phyloP scores from a whole-genome alignment of 1,284 basidiomycete species.

The Ganoderma boninense region DNA sequence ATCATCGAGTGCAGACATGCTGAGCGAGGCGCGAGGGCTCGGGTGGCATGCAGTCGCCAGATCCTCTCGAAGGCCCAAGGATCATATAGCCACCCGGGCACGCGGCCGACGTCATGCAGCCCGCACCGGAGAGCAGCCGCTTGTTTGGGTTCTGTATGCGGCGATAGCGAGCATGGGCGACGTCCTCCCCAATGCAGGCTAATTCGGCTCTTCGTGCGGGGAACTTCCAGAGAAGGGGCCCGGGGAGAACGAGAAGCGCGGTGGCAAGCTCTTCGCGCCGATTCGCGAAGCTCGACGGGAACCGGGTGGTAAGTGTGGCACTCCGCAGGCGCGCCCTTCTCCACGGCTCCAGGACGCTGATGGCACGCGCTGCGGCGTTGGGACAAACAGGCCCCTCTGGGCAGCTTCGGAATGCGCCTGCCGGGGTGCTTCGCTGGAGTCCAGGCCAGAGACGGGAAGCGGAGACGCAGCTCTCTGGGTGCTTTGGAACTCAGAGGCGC shows the following conservation, averaged over 20 bases:
- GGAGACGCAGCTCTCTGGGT: background rate
- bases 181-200: background rate
- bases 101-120: background rate
- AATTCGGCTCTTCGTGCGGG: background rate
- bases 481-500: slow-evolving; percentile 3
- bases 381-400: background rate
- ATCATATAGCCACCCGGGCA: background rate
- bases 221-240: background rate
- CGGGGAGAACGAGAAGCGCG: background rate
- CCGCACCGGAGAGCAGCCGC: background rate
- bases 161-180: background rate
- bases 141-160: background rate
- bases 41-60: background rate
- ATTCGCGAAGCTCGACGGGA: slow-evolving; percentile 1
- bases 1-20: background rate
- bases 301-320: background rate
- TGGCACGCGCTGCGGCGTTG: background rate
- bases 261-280: background rate
- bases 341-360: background rate
- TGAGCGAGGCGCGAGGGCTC: slow-evolving; percentile 4
- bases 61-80: background rate
- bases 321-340: background rate
- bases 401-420: background rate
- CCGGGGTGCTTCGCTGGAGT: background rate
- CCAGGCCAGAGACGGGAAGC: background rate